A percentile compares a stretch with the other conserved stretches of the same genome.
phyloP scores from a whole-genome alignment of 495 filamentous ascomycete genomes.

The Trypethelium eluteriae region DNA sequence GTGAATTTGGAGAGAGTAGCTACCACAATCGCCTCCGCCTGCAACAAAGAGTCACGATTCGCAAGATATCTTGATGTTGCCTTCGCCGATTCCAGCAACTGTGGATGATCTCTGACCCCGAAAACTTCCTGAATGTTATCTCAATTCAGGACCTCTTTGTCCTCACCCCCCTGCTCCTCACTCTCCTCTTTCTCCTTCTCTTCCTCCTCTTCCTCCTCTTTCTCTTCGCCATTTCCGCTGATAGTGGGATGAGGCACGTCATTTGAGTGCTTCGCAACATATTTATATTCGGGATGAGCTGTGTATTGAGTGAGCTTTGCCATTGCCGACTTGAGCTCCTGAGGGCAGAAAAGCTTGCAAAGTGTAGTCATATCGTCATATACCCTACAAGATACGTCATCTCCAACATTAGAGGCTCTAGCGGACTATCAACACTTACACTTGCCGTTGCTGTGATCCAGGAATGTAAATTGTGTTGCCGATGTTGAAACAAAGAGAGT shows the following conservation, averaged over 20 bases:
- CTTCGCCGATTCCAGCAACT: too few species aligned
- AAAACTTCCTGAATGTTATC: too few species aligned
- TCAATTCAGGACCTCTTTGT: too few species aligned
- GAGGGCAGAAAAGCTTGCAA: conserved; percentile 2
- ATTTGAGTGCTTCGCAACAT: not conserved
- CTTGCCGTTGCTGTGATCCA: conserved; percentile 20
- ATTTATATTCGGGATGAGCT: not conserved
- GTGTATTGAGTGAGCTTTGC: not conserved
- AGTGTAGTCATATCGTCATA: not conserved
- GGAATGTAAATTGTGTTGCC: conserved; percentile 30
- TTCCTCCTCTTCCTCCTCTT: conserved; percentile 4
- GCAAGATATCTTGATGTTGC: too few species aligned
- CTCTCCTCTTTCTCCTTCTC: not conserved
- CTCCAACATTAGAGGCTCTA: not conserved
- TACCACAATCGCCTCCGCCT: too few species aligned
- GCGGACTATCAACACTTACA: not conserved
- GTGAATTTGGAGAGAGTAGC: too few species aligned
- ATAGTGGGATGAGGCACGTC: too few species aligned
- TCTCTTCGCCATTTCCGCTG: too few species aligned
- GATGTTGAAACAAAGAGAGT: conserved; percentile 30
- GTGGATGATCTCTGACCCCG: too few species aligned
- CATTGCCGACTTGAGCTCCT: not conserved
- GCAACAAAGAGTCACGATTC: too few species aligned
- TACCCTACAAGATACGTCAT: not conserved
- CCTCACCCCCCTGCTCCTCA: too few species aligned